Conservation (phyloP, 164 flowering plant genomes). For the Sedum album region DNA sequence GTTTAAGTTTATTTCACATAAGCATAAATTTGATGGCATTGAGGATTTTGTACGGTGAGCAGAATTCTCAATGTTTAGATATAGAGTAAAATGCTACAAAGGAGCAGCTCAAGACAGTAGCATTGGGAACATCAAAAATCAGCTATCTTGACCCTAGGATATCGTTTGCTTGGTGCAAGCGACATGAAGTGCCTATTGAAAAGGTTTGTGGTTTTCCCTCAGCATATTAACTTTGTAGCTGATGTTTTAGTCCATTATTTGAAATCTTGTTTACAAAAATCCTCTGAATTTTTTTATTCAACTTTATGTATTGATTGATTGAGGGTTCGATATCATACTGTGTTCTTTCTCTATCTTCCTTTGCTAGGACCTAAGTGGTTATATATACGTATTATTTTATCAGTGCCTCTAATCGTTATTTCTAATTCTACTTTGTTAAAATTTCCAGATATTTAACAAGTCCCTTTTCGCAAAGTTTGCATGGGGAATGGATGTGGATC, state of each 20-base stretch:
- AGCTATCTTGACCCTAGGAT: constrained; percentile 96
- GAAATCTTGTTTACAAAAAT: no score
- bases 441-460: constrained; percentile 49
- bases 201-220: constrained; percentile 56
- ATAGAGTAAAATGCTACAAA: constrained; percentile 42
- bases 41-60: background rate
- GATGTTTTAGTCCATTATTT: no score
- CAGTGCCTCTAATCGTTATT: background rate
- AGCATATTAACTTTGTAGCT: background rate
- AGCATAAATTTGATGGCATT: background rate
- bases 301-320: no score
- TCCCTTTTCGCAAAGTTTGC: constrained; percentile 86
- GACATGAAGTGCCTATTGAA: constrained; percentile 96
- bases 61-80: background rate
- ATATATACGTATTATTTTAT: no score
- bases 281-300: no score
- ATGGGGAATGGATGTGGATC: constrained; percentile 98
- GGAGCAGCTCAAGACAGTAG: constrained; percentile 89
- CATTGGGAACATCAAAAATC: constrained; percentile 92
- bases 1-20: background rate
- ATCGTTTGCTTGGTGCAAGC: constrained; percentile 98
- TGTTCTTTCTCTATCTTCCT: background rate
- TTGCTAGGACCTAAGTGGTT: background rate
- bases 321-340: background rate
- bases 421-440: background rate